Percentiles rank a stretch among this genome's conserved stretches.
phyloP scores from a whole-genome alignment of 1,284 basidiomycete genomes.

The Tilletia setariae region DNA sequence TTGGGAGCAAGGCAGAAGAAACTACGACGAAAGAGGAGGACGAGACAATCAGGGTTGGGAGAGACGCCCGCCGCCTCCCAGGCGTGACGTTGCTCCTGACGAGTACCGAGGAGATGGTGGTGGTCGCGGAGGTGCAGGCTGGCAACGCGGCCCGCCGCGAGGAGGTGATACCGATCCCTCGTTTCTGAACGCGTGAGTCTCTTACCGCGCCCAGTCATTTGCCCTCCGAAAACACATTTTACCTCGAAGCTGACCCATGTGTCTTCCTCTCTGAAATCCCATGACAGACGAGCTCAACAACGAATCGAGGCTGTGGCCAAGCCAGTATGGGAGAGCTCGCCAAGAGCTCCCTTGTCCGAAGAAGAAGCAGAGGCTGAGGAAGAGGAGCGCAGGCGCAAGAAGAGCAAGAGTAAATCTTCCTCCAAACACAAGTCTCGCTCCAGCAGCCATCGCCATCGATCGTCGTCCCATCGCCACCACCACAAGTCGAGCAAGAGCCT shows the following conservation, averaged over 20 bases:
- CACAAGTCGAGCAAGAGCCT: background rate
- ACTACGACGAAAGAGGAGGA: background rate
- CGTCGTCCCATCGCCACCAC: background rate
- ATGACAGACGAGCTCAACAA: background rate
- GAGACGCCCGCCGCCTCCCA: background rate
- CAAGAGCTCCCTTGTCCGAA: background rate
- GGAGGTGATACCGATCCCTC: background rate
- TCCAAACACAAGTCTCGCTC: background rate
- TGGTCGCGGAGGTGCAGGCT: background rate
- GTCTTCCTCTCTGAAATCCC: background rate
- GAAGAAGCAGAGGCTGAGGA: conserved; percentile 11
- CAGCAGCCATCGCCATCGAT: background rate
- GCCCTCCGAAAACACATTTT: too few relatives aligned
- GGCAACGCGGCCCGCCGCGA: background rate
- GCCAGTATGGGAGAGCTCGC: background rate
- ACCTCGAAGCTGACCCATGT: background rate
- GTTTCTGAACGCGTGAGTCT: conserved; percentile 1
- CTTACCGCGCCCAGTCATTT: background rate
- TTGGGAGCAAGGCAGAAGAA: background rate
- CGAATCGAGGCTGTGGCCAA: background rate
- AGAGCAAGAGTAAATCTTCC: background rate
- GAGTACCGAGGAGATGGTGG: background rate
- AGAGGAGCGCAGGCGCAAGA: conserved; percentile 1
- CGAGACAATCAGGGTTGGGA: background rate
- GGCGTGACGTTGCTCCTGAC: background rate